These are phyloP conservation scores for Gossypium raimondii DNA, from an alignment of 345 rosid species.

Conservation along the genomic window DNA sequence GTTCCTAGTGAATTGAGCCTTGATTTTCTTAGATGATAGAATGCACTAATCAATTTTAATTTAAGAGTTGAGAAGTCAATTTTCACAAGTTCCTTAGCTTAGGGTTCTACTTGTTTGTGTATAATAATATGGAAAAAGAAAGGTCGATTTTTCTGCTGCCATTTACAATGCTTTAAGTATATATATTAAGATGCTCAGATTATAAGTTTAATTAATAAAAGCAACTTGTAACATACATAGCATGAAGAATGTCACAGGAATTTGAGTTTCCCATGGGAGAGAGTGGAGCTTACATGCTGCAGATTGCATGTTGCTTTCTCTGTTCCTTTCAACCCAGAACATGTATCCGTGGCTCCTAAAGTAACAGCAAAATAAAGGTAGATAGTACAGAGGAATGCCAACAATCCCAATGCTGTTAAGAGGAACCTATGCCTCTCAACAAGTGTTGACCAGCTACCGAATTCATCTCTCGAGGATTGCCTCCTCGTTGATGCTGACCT, in stretches of 20 bases:
- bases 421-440: conserved; percentile 79
- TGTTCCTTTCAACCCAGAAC: conserved; percentile 64
- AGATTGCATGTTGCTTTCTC: conserved; percentile 59
- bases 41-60: background rate
- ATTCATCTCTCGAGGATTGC: conserved; percentile 62
- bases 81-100: background rate
- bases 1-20: background rate
- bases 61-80: background rate
- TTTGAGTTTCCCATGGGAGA: conserved; percentile 60
- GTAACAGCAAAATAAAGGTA: conserved; percentile 93
- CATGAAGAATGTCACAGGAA: conserved; percentile 19
- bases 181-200: too few species aligned
- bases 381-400: conserved; percentile 75
- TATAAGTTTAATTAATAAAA: background rate
- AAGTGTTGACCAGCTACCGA: conserved; percentile 73
- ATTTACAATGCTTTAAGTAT: too few species aligned
- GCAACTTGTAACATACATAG: background rate
- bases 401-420: conserved; percentile 66
- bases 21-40: background rate
- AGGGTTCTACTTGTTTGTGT: background rate
- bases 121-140: background rate
- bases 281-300: conserved; percentile 39
- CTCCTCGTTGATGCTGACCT: conserved; percentile 58
- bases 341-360: conserved; percentile 50
- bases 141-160: background rate